Evolutionary conservation across 305 asterid species (phyloP).

Genomic region (Caryopteris hybrid): DNA sequence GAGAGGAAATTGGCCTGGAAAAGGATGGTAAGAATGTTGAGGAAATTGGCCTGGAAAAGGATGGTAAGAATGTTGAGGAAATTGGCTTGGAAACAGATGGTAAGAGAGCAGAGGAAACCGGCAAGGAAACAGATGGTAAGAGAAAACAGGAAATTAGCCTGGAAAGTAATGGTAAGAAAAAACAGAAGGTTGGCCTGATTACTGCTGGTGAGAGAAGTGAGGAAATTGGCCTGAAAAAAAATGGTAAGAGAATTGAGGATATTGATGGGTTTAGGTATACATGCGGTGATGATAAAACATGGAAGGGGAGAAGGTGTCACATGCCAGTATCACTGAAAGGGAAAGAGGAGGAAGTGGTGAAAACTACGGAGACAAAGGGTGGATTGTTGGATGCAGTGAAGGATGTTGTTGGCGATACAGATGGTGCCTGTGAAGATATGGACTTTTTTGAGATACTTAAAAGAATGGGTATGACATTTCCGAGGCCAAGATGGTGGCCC

Average conservation of each 20-base stretch:
- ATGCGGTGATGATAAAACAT: not conserved
- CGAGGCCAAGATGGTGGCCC: conserved; percentile 52
- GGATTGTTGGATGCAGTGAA: conserved; percentile 27
- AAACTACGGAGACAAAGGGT: conserved; percentile 6
- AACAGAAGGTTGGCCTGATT: not conserved
- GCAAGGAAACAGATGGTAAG: not conserved
- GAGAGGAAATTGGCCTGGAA: conserved; percentile 9
- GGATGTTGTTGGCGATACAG: conserved; percentile 13
- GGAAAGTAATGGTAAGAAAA: not conserved
- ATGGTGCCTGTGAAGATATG: conserved; percentile 15
- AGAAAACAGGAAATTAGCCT: not conserved
- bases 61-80: not conserved
- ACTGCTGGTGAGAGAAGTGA: not conserved
- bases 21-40: not conserved
- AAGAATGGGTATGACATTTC: conserved; percentile 38
- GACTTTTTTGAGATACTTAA: conserved; percentile 39
- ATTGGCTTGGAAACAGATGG: not conserved
- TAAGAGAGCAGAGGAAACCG: not conserved
- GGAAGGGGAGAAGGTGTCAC: conserved; percentile 23
- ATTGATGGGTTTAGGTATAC: conserved; percentile 24
- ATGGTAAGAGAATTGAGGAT: conserved; percentile 12
- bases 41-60: not conserved
- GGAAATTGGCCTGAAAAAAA: not conserved
- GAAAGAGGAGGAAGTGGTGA: conserved; percentile 9
- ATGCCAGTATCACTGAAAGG: conserved; percentile 36